Evolutionary conservation across 495 filamentous ascomycete genomes (phyloP).

Genomic region (Xylaria telfairii): DNA sequence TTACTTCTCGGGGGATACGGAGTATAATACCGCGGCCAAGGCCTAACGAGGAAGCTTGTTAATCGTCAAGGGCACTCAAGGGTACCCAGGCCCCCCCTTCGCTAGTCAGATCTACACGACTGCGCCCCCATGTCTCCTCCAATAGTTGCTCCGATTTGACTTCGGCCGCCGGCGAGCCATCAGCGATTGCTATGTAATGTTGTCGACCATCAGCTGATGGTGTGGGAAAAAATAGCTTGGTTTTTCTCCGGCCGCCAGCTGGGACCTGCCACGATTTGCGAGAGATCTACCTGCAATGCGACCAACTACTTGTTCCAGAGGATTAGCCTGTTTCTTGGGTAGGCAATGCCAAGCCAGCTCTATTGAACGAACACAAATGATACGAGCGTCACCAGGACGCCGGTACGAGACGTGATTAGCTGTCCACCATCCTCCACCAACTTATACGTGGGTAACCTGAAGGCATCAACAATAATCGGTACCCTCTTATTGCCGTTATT

Average conservation of each 20-base stretch:
- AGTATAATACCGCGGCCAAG: background rate
- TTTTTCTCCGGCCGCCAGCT: background rate
- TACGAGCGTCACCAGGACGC: constrained; percentile 16
- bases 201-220: constrained; percentile 24
- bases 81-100: too few relatives aligned
- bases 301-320: constrained; percentile 5
- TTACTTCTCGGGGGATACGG: constrained; percentile 5
- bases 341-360: constrained; percentile 16
- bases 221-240: background rate
- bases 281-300: constrained; percentile 14
- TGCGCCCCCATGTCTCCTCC: constrained; percentile 23
- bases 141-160: constrained; percentile 10
- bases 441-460: background rate
- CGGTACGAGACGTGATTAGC: constrained; percentile 16
- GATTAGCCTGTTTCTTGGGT: background rate
- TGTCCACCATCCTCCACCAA: constrained; percentile 5
- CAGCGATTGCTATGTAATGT: constrained; percentile 1
- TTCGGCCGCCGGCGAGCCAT: background rate
- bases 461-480: constrained; percentile 7
- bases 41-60: constrained; percentile 21
- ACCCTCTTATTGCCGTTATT: background rate
- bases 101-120: constrained; percentile 21
- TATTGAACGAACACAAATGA: background rate
- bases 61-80: background rate
- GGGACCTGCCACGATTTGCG: constrained; percentile 1